phyloP scores from a whole-genome alignment of 108 stramenopile species.

The Skeletonema costatum region DNA sequence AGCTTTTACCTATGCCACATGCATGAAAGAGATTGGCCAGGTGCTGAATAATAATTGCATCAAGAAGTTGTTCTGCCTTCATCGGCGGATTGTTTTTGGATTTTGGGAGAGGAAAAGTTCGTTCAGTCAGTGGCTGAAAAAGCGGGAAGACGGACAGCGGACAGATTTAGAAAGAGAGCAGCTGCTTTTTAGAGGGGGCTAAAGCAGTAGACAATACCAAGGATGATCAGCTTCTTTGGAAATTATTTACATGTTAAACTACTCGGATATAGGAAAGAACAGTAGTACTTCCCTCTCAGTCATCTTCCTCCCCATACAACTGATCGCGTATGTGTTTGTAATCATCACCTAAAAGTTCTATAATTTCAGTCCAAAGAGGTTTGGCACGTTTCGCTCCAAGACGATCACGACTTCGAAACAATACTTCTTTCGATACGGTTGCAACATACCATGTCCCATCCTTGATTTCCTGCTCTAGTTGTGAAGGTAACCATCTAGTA shows the following conservation, averaged over 20 bases:
- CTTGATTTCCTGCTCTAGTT: constrained; percentile 65
- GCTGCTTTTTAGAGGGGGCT: too few relatives aligned
- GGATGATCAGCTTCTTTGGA: not conserved
- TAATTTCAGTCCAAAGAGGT: constrained; percentile 87
- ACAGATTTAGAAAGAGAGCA: too few relatives aligned
- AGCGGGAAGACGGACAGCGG: too few relatives aligned
- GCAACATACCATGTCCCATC: constrained; percentile 65
- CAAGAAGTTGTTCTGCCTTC: too few relatives aligned
- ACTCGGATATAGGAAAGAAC: not conserved
- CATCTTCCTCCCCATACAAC: constrained; percentile 52
- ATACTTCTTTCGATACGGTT: constrained; percentile 59
- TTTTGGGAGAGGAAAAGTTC: too few relatives aligned
- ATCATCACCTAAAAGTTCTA: constrained; percentile 80
- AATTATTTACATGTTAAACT: not conserved
- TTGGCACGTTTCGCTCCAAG: constrained; percentile 79
- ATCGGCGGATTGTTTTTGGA: too few relatives aligned
- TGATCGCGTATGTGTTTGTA: constrained; percentile 59
- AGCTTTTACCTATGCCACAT: not conserved
- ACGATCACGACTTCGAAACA: constrained; percentile 76
- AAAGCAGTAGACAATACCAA: too few relatives aligned
- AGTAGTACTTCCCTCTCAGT: not conserved
- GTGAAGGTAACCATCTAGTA: constrained; percentile 65
- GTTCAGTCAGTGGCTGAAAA: too few relatives aligned
- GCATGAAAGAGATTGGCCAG: not conserved
- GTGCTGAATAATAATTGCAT: too few relatives aligned